Evolutionary conservation across 176 grass and related monocot species (phyloP).

Genomic region (Alopecurus myosuroides): DNA sequence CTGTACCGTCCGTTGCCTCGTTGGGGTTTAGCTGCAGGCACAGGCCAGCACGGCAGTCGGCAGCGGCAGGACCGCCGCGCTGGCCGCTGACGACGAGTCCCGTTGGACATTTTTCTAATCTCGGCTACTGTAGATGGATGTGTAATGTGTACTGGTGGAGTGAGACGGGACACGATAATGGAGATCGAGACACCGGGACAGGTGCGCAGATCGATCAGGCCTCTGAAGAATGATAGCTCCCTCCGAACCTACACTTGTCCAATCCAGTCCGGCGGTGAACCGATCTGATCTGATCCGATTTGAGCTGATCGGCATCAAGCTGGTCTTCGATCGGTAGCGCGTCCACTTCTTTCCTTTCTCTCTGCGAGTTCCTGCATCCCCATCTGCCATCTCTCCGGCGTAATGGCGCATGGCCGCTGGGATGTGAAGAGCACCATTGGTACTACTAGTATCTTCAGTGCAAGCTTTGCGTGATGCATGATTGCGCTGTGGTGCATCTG

Average conservation of each 20-base stretch:
- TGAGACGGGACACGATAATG: slow-evolving; percentile 1
- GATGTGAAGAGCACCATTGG: not conserved
- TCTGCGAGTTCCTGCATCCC: not conserved
- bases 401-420: not conserved
- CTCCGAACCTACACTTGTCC: slow-evolving; percentile 7
- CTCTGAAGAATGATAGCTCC: slow-evolving; percentile 31
- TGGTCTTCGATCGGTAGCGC: slow-evolving; percentile 1
- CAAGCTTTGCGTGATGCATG: not conserved
- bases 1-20: slow-evolving; percentile 12
- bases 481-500: not conserved
- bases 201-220: not conserved
- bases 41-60: not conserved
- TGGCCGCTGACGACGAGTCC: not conserved
- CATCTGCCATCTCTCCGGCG: not conserved
- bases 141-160: not conserved
- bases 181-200: not conserved
- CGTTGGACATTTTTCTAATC: slow-evolving; percentile 18
- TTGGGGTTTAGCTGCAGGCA: slow-evolving; percentile 5
- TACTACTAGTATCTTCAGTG: not conserved
- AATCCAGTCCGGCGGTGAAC: not conserved
- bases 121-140: not conserved
- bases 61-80: not conserved
- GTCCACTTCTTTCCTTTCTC: not conserved
- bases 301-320: not conserved
- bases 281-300: not conserved